Evolutionary conservation across 2,329 filamentous ascomycete species (phyloP), one percentile per base, ranked within the genome.

Genomic region (Lachnellula suecica): DNA sequence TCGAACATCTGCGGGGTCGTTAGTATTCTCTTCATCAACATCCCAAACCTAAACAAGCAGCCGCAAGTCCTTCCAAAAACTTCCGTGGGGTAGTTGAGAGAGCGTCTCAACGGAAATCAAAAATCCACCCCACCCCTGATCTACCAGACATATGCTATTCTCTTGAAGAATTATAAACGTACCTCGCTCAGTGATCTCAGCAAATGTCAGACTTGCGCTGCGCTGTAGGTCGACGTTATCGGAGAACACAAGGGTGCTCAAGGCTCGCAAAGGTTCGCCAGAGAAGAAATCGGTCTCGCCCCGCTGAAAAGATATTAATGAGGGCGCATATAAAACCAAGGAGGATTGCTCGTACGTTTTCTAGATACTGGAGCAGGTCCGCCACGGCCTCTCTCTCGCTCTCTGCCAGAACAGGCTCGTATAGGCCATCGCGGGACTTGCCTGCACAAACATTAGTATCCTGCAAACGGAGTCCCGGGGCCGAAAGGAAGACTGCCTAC

Each of bases 161-260:
- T 34, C 20, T 17, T 22, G 13, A 10, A 37, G 13, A 34, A 11
- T n/a, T 13, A 8, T 49, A 37, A 43, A 71, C 78, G 65, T 80
- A 97, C 94, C 93, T 90, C 93, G 78, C 74, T 99, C 94, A 35
- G 94, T 99, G 63, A 99, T 99, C 72, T 99, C 94, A 55, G 94
- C 94, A 79, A 99, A 99, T 2, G 94, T 99, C 71, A 99, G 82
- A 71, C 93, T 97, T 48, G 94, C 94, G 74, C 94, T 97, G 61
- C 94, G 84, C 75, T 99, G 94, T 48, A 99, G 81, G 71, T 99
- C 94, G 70, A 99, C 92, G 75, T 99, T 99, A 72, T 97, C 92
- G 52, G 94, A 99, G 71, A 96, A 99, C 52, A 99, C 94, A 23
- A 99, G 82, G 11, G 93, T 99, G 73, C 91, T 97, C 52, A 99